Evolutionary conservation across 805 yeast genomes (phyloP), one percentile per base, ranked within the genome.

Genomic region (Schwanniomyces pseudopolymorphus): DNA sequence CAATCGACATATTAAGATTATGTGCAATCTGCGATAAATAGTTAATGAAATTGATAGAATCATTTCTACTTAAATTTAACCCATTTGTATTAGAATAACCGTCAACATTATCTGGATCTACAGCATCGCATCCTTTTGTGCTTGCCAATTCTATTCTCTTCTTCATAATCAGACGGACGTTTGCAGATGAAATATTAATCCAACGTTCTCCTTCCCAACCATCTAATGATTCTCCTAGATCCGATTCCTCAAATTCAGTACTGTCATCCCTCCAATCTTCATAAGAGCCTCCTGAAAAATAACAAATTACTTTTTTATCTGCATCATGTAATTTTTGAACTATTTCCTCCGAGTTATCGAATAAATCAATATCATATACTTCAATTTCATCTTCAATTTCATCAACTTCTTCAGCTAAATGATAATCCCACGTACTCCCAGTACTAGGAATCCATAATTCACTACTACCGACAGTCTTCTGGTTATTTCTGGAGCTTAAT

Each of bases 141-240:
- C 26, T 28, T 3, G 66, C 67, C 26, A 51, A 8, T 14, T 56
- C 42, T 19, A 63, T 48, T 19, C 67, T 42, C 9, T 42, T 9
- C 5, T 8, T 39, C 61, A 63, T 61, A 19, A 60, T 58, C 11
- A 24, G 25, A 9, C 61, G 38, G 8, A 63, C 61, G 10, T 39
- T 44, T 5, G 38, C 25, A 5, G 66, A 59, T 22, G 37, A 35
- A 8, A 51, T 48, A 43, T 63, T 52, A 22, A 63, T 20, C 67
- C 67, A 63, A 39, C 52, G 46, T 43, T 63, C 65, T 8, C 65
- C 66, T 5, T 51, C 40, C 66, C 66, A 63, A 4, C 64, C 66
- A 42, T 56, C 61, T 21, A 63, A 42, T 3, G 47, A 43, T 5
- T 50, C 43, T 3, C 68, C 68, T 31, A 63, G 42, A 46, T 58